Percentiles rank a stretch among this genome's conserved stretches.
These are phyloP conservation scores for Cyclostephanos tholiformis DNA, from an alignment of 108 stramenopile genomes.

Conservation along the genomic window DNA sequence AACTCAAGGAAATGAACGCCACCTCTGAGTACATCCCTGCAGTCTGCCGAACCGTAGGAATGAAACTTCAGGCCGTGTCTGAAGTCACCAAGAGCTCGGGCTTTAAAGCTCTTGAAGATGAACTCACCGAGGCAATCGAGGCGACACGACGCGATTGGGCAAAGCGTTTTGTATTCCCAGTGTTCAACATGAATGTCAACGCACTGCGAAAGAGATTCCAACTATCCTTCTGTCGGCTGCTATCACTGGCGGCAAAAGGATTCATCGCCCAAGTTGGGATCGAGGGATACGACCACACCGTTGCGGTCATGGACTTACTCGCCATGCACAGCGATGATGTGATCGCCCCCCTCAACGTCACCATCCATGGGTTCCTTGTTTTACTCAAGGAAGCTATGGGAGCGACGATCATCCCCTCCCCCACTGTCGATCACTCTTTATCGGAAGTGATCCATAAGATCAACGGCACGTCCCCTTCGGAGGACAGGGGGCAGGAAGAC, in stretches of 20 bases:
- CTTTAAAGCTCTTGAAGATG: constrained; percentile 8
- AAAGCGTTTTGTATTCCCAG: background rate
- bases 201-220: background rate
- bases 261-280: constrained; percentile 4
- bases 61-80: constrained; percentile 11
- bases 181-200: background rate
- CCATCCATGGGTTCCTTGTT: too few relatives aligned
- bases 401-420: too few relatives aligned
- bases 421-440: too few relatives aligned
- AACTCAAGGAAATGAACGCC: background rate
- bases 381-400: too few relatives aligned
- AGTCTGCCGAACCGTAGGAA: constrained; percentile 2
- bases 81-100: background rate
- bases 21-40: background rate
- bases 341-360: too few relatives aligned
- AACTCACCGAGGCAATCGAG: background rate
- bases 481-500: background rate
- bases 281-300: background rate
- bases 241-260: background rate
- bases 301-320: too few relatives aligned
- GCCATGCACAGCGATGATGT: too few relatives aligned
- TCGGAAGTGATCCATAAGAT: too few relatives aligned
- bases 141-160: background rate
- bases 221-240: constrained; percentile 8
- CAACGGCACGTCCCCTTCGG: too few relatives aligned